These are phyloP conservation scores for Cudoniella acicularis DNA, from an alignment of 495 filamentous ascomycete genomes.

Conservation along the genomic window DNA sequence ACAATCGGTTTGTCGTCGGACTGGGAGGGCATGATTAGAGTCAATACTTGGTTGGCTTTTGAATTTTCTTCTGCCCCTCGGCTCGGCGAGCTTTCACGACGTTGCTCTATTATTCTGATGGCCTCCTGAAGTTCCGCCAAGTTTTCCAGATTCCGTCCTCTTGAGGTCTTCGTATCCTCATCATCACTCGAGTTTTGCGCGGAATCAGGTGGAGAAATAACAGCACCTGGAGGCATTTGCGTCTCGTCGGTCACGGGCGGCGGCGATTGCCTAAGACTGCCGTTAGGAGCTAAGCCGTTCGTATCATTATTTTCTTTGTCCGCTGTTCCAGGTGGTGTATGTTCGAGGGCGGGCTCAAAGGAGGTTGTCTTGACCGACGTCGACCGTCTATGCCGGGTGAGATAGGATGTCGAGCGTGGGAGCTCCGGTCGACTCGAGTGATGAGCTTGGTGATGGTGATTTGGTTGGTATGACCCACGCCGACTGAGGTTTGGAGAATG, in stretches of 20 bases:
- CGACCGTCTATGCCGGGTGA: constrained; percentile 51
- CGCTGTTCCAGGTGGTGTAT: constrained; percentile 38
- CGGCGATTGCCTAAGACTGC: constrained; percentile 71
- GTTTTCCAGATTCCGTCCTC: constrained; percentile 55
- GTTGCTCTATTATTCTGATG: constrained; percentile 72
- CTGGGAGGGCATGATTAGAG: constrained; percentile 30
- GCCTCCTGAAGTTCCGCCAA: constrained; percentile 79
- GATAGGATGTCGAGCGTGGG: constrained; percentile 74
- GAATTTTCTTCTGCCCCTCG: constrained; percentile 21
- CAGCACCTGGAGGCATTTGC: constrained; percentile 70
- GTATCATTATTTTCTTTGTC: constrained; percentile 46
- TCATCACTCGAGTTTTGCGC: constrained; percentile 76
- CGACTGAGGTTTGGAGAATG: constrained; percentile 59
- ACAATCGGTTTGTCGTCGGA: constrained; percentile 23
- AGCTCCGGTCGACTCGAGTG: constrained; percentile 47
- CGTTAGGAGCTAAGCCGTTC: constrained; percentile 30
- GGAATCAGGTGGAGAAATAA: constrained; percentile 88
- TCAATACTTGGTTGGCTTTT: constrained; percentile 33
- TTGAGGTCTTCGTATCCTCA: constrained; percentile 53
- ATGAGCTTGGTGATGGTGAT: constrained; percentile 27
- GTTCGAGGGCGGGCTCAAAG: constrained; percentile 34
- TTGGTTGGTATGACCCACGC: constrained; percentile 47
- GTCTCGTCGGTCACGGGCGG: constrained; percentile 65
- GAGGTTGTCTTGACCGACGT: constrained; percentile 25
- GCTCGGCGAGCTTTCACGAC: constrained; percentile 59